A percentile compares a stretch with the other conserved stretches of the same genome.
These are phyloP conservation scores for Trichomonascus vanleenenianus DNA, from an alignment of 805 yeast genomes.

Conservation along the genomic window DNA sequence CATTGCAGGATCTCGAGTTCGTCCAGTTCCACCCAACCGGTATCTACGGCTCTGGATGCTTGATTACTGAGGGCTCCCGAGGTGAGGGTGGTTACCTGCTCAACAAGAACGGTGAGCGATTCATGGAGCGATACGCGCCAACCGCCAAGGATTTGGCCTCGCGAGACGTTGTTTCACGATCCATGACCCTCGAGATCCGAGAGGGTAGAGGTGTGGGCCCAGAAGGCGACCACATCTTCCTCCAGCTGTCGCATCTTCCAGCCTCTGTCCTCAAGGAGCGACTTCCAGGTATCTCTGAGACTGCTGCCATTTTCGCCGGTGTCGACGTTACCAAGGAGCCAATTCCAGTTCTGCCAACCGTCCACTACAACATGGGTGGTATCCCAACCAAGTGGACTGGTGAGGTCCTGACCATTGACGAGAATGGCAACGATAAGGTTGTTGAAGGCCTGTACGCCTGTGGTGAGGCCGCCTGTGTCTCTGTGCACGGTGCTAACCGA, in stretches of 20 bases:
- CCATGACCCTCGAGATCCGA: constrained; percentile 96
- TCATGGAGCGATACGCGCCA: constrained; percentile 99
- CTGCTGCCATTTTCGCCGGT: constrained; percentile 97
- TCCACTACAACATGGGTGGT: constrained; percentile 99
- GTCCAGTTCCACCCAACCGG: constrained; percentile 99
- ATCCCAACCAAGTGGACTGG: constrained; percentile 97
- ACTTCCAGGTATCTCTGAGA: constrained; percentile 98
- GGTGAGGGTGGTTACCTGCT: constrained; percentile 99
- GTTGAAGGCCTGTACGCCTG: constrained; percentile 94
- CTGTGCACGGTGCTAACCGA: constrained; percentile 99
- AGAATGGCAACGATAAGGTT: constrained; percentile 78
- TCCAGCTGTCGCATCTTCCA: constrained; percentile 92
- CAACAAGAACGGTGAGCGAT: constrained; percentile 97
- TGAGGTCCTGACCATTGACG: constrained; percentile 80
- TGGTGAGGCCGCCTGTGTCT: constrained; percentile 99
- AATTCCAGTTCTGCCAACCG: constrained; percentile 96
- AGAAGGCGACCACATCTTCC: constrained; percentile 86
- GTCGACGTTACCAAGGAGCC: constrained; percentile 99
- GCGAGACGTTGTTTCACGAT: constrained; percentile 96
- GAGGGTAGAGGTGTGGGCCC: constrained; percentile 99
- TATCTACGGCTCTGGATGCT: constrained; percentile 97
- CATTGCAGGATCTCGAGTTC: constrained; percentile 94
- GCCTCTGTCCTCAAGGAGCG: constrained; percentile 87
- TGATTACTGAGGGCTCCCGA: constrained; percentile 99
- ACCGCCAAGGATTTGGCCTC: constrained; percentile 97